Conservation (phyloP, 2,329 filamentous ascomycete species). For the Beauveria rudraprayagi region DNA sequence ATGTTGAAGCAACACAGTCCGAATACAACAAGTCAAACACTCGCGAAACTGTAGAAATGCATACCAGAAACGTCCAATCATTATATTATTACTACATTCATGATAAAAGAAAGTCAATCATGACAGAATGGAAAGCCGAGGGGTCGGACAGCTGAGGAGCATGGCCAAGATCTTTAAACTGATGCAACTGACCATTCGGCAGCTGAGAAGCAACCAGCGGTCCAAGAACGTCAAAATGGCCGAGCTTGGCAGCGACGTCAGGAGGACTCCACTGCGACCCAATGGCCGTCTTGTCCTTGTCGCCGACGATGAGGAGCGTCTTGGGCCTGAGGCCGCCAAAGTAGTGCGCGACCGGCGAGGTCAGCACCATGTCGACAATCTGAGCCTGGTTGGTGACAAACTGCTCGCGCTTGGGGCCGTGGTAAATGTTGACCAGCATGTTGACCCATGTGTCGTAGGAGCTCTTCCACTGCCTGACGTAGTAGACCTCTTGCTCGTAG, state of each 20-base stretch:
- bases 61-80: background rate
- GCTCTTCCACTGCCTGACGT: constrained; percentile 38
- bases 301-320: constrained; percentile 42
- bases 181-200: constrained; percentile 35
- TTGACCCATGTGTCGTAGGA: constrained; percentile 47
- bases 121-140: constrained; percentile 34
- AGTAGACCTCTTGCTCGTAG: constrained; percentile 42
- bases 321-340: constrained; percentile 35
- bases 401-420: constrained; percentile 31
- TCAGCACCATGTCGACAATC: constrained; percentile 47
- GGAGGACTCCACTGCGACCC: constrained; percentile 43
- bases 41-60: background rate
- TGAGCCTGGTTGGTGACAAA: constrained; percentile 42
- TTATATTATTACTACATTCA: background rate
- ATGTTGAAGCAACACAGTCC: background rate
- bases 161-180: constrained; percentile 42
- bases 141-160: constrained; percentile 46
- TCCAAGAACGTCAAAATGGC: constrained; percentile 42
- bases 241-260: constrained; percentile 35
- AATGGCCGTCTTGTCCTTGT: constrained; percentile 46
- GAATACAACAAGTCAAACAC: too few relatives aligned
- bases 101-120: constrained; percentile 35
- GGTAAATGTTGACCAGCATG: constrained; percentile 46
- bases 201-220: constrained; percentile 36
- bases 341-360: constrained; percentile 42